A percentile compares a stretch with the other conserved stretches of the same genome.
These are phyloP conservation scores for Botrytis byssoidea DNA, from an alignment of 2,329 filamentous ascomycete species.

Conservation along the genomic window DNA sequence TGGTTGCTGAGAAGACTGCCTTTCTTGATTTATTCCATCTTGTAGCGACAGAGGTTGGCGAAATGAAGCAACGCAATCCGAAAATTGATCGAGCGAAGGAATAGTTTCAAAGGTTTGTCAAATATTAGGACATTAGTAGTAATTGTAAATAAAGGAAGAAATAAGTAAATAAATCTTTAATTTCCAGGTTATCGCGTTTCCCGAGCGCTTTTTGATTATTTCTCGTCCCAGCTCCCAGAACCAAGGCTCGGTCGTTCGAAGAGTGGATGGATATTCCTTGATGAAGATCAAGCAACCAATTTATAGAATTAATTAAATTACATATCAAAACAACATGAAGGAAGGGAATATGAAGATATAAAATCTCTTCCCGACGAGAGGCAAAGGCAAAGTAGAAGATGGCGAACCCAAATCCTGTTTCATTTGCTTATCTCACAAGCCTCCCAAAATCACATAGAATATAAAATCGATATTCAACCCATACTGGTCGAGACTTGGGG, in stretches of 20 bases:
- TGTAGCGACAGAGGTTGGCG: not conserved
- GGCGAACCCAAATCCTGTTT: not conserved
- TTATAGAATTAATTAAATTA: not conserved
- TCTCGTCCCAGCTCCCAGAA: not conserved
- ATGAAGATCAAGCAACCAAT: conserved; percentile 7
- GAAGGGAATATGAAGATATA: not conserved
- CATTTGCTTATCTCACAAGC: not conserved
- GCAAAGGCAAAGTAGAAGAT: not conserved
- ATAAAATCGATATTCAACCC: not conserved
- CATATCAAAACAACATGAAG: not conserved
- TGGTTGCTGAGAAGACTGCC: not conserved
- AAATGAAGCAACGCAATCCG: conserved; percentile 1
- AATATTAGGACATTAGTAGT: not conserved
- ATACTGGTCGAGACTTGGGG: conserved; percentile 6
- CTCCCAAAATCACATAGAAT: not conserved
- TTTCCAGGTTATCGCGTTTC: conserved; percentile 16
- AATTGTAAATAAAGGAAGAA: not conserved
- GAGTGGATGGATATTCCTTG: conserved; percentile 19
- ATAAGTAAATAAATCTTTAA: conserved; percentile 1
- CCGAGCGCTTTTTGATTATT: not conserved
- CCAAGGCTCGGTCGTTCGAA: not conserved
- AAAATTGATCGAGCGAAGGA: not conserved
- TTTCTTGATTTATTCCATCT: conserved; percentile 11
- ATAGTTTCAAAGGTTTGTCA: not conserved
- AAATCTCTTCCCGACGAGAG: not conserved